Percentiles rank a stretch among this genome's conserved stretches.
Evolutionary conservation across 176 grass and related monocot genomes (phyloP).

Genomic region (Paspalum notatum): DNA sequence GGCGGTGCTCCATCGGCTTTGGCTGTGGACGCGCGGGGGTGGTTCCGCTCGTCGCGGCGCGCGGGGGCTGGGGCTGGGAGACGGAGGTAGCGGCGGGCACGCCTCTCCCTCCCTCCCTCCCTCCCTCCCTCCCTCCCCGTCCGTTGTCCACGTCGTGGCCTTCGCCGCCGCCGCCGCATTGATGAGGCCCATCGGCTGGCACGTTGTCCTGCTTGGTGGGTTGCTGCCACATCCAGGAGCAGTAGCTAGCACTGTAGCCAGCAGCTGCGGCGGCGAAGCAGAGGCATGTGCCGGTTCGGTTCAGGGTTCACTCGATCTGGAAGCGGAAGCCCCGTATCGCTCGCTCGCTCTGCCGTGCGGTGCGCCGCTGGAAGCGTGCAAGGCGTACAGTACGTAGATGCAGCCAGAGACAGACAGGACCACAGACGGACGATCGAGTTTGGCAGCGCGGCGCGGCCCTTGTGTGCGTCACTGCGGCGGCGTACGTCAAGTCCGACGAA

Average conservation of each 20-base stretch:
- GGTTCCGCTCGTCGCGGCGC: background rate
- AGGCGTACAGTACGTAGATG: too few relatives aligned
- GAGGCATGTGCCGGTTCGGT: background rate
- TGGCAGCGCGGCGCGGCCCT: too few relatives aligned
- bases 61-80: too few relatives aligned
- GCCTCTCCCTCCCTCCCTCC: conserved; percentile 20
- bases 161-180: background rate
- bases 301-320: background rate
- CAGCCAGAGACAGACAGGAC: too few relatives aligned
- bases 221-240: background rate
- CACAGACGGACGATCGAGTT: too few relatives aligned
- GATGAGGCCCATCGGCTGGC: background rate
- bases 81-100: conserved; percentile 19
- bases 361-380: too few relatives aligned
- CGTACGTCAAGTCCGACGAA: too few relatives aligned
- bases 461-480: too few relatives aligned
- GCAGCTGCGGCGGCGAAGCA: background rate
- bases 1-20: background rate
- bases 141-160: background rate
- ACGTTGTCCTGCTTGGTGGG: background rate
- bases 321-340: background rate
- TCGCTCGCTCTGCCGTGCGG: too few relatives aligned
- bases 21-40: background rate
- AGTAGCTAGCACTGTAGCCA: background rate
- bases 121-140: too few relatives aligned